These are phyloP conservation scores for Cynanchum wilfordii DNA, from an alignment of 257 asterid genomes.

Conservation along the genomic window DNA sequence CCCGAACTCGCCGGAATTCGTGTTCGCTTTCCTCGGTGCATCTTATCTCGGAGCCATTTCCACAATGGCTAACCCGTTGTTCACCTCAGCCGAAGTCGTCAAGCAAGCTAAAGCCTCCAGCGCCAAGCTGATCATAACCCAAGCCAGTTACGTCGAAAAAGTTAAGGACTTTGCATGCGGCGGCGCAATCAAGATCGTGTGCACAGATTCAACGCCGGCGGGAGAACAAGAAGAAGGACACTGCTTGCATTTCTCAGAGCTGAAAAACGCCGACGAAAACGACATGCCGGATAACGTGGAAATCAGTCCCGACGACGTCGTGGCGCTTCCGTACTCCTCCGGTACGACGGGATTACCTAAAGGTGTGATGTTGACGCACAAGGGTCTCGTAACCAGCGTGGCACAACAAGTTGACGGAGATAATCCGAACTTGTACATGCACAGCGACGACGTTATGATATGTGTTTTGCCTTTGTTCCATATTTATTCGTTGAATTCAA, in stretches of 20 bases:
- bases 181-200: constrained; percentile 35
- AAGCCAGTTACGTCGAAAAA: constrained; percentile 43
- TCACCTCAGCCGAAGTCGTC: constrained; percentile 60
- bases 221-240: constrained; percentile 4
- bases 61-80: constrained; percentile 85
- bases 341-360: constrained; percentile 96
- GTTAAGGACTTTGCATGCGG: constrained; percentile 43
- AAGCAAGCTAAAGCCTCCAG: constrained; percentile 72
- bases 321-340: constrained; percentile 89
- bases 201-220: constrained; percentile 42
- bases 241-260: constrained; percentile 47
- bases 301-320: constrained; percentile 63
- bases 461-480: constrained; percentile 82
- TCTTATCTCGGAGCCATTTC: constrained; percentile 65
- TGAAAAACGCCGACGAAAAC: constrained; percentile 41
- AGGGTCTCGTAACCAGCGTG: constrained; percentile 74
- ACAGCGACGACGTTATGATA: constrained; percentile 66
- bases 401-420: constrained; percentile 96
- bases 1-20: constrained; percentile 75
- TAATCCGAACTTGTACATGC: constrained; percentile 77
- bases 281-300: constrained; percentile 47
- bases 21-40: constrained; percentile 77
- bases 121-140: constrained; percentile 57
- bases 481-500: constrained; percentile 71
- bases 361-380: constrained; percentile 95